Base-by-base conservation (phyloP, 31 red algal species). In the Pterothamnion heteromorphum region DNA sequence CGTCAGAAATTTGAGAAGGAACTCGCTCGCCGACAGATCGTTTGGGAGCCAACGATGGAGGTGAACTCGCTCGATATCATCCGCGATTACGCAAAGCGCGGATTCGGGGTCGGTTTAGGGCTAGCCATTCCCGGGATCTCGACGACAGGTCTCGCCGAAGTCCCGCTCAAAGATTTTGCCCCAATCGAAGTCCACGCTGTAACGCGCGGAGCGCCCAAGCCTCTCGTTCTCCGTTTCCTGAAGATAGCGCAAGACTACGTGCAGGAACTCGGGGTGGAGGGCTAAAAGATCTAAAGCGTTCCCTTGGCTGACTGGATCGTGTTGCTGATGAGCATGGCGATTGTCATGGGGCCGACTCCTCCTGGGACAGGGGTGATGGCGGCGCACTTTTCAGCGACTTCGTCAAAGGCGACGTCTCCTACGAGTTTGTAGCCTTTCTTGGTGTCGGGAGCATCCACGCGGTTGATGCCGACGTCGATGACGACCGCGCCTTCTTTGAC, bases 391-490 rank as follows among this genome's bases (percentile, higher is more conserved):
- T 94, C 83, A 28, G 39, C 85, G 38, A 82, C 90, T 37, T 93
- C 90, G 26, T 96, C 96, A 88, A 91, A 99, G 88, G 91, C 96
- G 27, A 99, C 96, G 80, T 99, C 98, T 0, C 98, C 98, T 0
- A 96, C 96, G 24, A 99, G 88, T 26, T 94, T 90, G 72, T 97
- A 97, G 4, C 98, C 98, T 23, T 36, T 76, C 44, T 94, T 95
- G 28, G 80, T 87, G 31, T 74, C 74, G 0, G 88, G 41, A 92
- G 97, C 98, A 5, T 86, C 41, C 71, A 93, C 93, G 20, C 89
- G 35, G 81, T 99, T 99, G 0, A 99, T 96, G 30, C 98, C 98
- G 21, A 99, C 98, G 89, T 99, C 98, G 72, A 99, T 99, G 9
- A 99, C 92, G 3, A 96, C 94, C 26, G 90, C 92, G 0, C 95